phyloP scores from a whole-genome alignment of 139 green algal genomes.

The Parachlorella kessleri region DNA sequence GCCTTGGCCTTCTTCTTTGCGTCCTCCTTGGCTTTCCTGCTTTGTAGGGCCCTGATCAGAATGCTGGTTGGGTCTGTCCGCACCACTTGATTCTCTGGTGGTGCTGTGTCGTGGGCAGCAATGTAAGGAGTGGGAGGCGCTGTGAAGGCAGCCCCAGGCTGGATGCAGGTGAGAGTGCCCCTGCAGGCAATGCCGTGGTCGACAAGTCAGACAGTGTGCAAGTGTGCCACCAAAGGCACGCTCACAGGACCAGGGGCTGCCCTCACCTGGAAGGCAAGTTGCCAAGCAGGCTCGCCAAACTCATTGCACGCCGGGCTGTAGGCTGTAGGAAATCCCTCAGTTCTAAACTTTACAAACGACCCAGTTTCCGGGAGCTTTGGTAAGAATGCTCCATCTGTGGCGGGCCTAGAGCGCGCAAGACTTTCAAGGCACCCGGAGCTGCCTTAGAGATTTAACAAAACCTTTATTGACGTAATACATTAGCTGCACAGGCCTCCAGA shows the following conservation, averaged over 20 bases:
- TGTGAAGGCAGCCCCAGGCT: conserved; percentile 26
- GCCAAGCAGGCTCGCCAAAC: conserved; percentile 19
- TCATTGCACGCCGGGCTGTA: no score
- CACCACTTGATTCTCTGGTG: conserved; percentile 42
- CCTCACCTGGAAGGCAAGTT: conserved; percentile 34
- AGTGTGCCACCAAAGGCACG: not conserved
- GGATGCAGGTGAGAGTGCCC: conserved; percentile 18
- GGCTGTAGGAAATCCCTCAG: no score
- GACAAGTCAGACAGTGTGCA: not conserved
- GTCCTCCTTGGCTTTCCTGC: conserved; percentile 32
- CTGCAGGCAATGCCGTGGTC: conserved; percentile 2
- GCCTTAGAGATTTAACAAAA: no score
- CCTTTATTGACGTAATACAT: no score
- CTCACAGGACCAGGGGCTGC: not conserved
- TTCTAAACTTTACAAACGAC: no score
- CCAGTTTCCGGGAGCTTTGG: no score
- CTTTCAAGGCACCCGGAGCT: no score
- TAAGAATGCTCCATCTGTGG: no score
- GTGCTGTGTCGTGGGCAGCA: conserved; percentile 45
- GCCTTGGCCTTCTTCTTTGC: conserved; percentile 31
- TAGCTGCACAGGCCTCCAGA: no score
- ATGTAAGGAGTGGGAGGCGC: conserved; percentile 41
- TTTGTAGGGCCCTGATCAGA: conserved; percentile 40
- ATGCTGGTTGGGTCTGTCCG: conserved; percentile 42
- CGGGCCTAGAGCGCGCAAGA: no score